Evolutionary conservation across 345 rosid species (phyloP), one percentile per base, ranked within the genome.

Genomic region (Heritiera littoralis): DNA sequence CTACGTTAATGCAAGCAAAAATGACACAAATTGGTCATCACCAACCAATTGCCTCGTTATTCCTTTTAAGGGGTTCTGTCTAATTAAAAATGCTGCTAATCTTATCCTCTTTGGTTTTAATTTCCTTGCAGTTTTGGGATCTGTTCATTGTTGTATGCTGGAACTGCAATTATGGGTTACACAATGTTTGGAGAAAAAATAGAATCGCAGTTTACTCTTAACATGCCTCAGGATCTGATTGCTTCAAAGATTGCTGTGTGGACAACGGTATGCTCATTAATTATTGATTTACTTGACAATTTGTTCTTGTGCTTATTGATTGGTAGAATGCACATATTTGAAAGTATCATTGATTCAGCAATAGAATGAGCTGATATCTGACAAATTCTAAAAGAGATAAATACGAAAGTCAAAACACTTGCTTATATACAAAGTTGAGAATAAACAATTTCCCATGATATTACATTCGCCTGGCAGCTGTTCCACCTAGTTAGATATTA

Each of bases 161-260:
- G 93, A 80, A 96, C 85, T 38, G 99, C 98, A 28, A 59, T 87
- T 9, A 87, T 90, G 98, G 99, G 99, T 52, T 95, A 95, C 86
- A 86, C 86, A 45, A 91, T 93, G 97, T 96, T 96, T 60, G 98
- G 99, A 70, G 97, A 90, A 55, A 75, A 80, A 77, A 89, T 90
- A 51, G 76, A 81, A 52, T 91, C 99, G 20, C 99, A 96, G 66
- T 92, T 90, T 83, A 93, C 99, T 11, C 97, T 95, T 18, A 95
- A 95, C 90, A 78, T 95, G 94, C 98, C 98, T 13, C 85, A 88
- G 66, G 85, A 95, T 76, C 85, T 91, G 76, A 89, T 92, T 58
- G 98, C 94, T 77, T 87, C 99, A 17, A 95, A 93, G 86, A 87
- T 95, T 80, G 99, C 98, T 66, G 88, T 92, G 76, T 96, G 98